These are phyloP conservation scores for Hypoxylon sp. DNA, from an alignment of 2,329 filamentous ascomycete genomes.

Conservation along the genomic window DNA sequence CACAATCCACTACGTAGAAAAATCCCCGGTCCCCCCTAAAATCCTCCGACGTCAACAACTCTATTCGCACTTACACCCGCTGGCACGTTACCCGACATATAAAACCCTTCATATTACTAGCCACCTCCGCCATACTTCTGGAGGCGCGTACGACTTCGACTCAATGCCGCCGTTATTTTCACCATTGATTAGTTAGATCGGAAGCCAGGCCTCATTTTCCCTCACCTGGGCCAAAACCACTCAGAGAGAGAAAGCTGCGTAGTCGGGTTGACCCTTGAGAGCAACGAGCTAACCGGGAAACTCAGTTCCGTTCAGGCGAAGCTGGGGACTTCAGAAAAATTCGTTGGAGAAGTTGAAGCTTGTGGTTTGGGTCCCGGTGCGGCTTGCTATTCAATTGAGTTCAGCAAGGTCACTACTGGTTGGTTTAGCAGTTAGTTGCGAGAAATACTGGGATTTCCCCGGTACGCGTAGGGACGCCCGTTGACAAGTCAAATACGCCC, in stretches of 20 bases:
- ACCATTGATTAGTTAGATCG: background rate
- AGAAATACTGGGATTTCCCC: conserved; percentile 57
- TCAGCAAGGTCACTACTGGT: conserved; percentile 58
- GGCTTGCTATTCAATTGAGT: conserved; percentile 56
- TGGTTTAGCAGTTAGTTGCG: conserved; percentile 55
- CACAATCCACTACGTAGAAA: conserved; percentile 32
- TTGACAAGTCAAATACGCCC: conserved; percentile 50
- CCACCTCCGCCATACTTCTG: conserved; percentile 10
- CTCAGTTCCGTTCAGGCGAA: conserved; percentile 37
- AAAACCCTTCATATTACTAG: conserved; percentile 15
- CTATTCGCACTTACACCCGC: conserved; percentile 45
- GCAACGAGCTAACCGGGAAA: conserved; percentile 30
- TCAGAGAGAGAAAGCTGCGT: background rate
- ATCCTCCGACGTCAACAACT: conserved; percentile 48
- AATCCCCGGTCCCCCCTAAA: conserved; percentile 44
- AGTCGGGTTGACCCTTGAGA: conserved; percentile 19
- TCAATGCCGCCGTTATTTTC: conserved; percentile 12
- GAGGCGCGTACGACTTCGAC: conserved; percentile 22
- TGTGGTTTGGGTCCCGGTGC: conserved; percentile 53
- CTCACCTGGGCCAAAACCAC: conserved; percentile 10
- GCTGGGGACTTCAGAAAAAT: conserved; percentile 52
- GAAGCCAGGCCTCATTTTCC: background rate
- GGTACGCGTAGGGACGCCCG: conserved; percentile 52
- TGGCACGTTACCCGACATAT: conserved; percentile 33
- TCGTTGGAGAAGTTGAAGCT: conserved; percentile 62